Base-by-base conservation (phyloP, 441 rosid genomes). In the Adansonia rubrostipa region DNA sequence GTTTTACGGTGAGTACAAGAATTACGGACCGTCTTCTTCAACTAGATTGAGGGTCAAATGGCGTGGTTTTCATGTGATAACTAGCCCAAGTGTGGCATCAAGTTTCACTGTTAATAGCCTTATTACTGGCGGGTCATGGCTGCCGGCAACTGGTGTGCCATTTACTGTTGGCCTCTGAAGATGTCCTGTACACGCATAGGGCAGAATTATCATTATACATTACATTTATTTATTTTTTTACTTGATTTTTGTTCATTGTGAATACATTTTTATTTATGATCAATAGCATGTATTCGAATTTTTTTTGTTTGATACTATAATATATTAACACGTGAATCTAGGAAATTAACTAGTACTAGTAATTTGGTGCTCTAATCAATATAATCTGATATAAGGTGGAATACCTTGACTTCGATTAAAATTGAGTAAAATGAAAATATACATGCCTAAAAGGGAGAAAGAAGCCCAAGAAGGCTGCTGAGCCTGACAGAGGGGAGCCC, bases 1-100 rank as follows among this genome's bases (percentile, higher is more conserved):
- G 86, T 91, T 80, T 63, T 91, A 86, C 57, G 93, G 90, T 1
- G 93, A 91, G 78, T 91, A 84, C 50, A 81, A 75, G 58, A 91
- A 91, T 67, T 19, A 7, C 13, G 95, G 95, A 67, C 90, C 89
- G 6, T 86, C 87, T 3, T 77, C 92, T 51, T 89, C 89, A 0
- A 86, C 88, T 0, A 78, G 33, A 40, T 20, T 9, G 17, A 86
- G 95, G 66, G 93, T 91, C 19, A 77, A 74, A 10, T 91, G 95
- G 93, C 76, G 76, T 33, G 95, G 95, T 5, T 88, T 81, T 75
- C 91, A 81, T 80, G 86, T 79, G n/a, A 85, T 91, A 68, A 85
- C 78, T 2, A 89, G 86, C 69, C 42, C 77, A 0, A 57, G 1
- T 0, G 86, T 75, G 68, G 95, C 92, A 13, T 76, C 88, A 1